These are phyloP conservation scores for Talinum fruticosum DNA, from an alignment of 148 eudicot species.

Conservation along the genomic window DNA sequence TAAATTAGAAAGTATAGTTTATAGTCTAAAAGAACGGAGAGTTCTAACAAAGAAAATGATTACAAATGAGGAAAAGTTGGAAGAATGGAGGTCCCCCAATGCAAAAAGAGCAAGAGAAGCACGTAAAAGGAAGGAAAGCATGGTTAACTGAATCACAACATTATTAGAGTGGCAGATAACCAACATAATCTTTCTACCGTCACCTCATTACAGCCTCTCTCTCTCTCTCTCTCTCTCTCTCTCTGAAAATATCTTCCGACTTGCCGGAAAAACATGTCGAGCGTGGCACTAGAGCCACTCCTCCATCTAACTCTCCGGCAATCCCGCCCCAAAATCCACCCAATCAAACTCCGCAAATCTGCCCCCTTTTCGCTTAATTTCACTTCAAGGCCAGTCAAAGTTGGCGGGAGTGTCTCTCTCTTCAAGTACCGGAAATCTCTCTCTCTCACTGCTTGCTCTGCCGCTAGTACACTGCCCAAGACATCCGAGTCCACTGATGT, in stretches of 20 bases:
- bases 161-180: slow-evolving; percentile 6
- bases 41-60: no score
- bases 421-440: slow-evolving; percentile 19
- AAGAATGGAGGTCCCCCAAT: slow-evolving; percentile 1
- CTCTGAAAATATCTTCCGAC: not conserved
- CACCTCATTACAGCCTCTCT: not conserved
- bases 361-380: slow-evolving; percentile 27
- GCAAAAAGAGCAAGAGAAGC: not conserved
- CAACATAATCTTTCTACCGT: not conserved
- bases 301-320: slow-evolving; percentile 28
- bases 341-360: slow-evolving; percentile 17
- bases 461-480: slow-evolving; percentile 26
- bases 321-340: slow-evolving; percentile 24
- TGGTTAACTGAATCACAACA: not conserved
- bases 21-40: no score
- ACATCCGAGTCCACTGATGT: slow-evolving; percentile 34
- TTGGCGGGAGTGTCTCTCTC: slow-evolving; percentile 32
- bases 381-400: slow-evolving; percentile 14
- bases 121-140: not conserved
- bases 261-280: slow-evolving; percentile 37
- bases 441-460: slow-evolving; percentile 34
- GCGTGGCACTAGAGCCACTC: slow-evolving; percentile 39
- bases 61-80: no score
- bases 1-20: no score
- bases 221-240: not conserved